A percentile compares a stretch with the other conserved stretches of the same genome.
These are phyloP conservation scores for Exophiala sp. DNA, from an alignment of 2,329 filamentous ascomycete species.

Conservation along the genomic window DNA sequence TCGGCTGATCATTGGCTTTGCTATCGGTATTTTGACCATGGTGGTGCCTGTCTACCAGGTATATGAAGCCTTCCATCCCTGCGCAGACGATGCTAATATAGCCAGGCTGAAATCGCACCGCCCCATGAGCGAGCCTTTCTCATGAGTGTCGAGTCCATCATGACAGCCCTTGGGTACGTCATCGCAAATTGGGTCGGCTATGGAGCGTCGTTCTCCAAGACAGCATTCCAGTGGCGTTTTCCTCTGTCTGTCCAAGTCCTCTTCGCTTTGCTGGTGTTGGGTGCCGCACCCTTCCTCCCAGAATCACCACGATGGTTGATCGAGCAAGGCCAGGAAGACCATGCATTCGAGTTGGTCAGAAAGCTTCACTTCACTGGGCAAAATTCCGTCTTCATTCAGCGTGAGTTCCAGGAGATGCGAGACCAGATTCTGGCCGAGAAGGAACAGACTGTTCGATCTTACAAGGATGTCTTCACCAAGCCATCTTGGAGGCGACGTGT, in stretches of 20 bases:
- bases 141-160: conserved; percentile 2
- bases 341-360: conserved; percentile 54
- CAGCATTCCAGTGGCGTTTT: neutral
- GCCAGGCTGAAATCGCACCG: conserved; percentile 13
- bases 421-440: conserved; percentile 4
- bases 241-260: conserved; percentile 46
- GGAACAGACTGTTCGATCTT: neutral
- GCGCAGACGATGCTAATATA: neutral
- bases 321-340: conserved; percentile 18
- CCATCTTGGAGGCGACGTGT: conserved; percentile 44
- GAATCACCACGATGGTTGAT: conserved; percentile 21
- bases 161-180: conserved; percentile 7
- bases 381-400: conserved; percentile 43
- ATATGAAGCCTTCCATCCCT: neutral
- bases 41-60: conserved; percentile 1
- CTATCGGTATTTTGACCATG: conserved; percentile 8
- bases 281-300: conserved; percentile 1
- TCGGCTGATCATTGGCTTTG: conserved; percentile 14
- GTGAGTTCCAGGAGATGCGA: conserved; percentile 13
- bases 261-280: conserved; percentile 33
- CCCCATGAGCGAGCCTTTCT: conserved; percentile 11
- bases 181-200: conserved; percentile 28
- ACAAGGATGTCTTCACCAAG: conserved; percentile 1
- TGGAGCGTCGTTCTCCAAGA: neutral
- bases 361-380: conserved; percentile 61